Evolutionary conservation across 2,329 filamentous ascomycete species (phyloP).

Genomic region (Aspergillus udagawae): DNA sequence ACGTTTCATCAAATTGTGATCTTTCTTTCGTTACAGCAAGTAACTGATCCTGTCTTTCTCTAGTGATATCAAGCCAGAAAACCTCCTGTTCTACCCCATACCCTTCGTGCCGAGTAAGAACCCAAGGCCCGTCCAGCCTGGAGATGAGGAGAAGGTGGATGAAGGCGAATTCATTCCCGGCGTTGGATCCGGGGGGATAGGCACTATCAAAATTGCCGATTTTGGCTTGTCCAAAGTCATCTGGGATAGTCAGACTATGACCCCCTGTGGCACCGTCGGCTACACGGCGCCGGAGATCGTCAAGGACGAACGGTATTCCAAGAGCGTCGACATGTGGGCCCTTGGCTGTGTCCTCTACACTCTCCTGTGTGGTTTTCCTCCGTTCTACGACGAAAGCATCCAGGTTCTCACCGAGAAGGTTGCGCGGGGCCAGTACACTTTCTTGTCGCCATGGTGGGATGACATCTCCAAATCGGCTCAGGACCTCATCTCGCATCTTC

Average conservation of each 20-base stretch:
- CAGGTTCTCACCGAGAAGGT: constrained; percentile 97
- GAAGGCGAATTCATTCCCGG: constrained; percentile 89
- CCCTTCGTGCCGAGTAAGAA: constrained; percentile 75
- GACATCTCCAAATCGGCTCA: constrained; percentile 94
- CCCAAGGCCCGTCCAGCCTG: constrained; percentile 75
- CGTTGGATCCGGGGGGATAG: constrained; percentile 82
- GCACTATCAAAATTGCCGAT: constrained; percentile 93
- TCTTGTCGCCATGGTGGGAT: constrained; percentile 98
- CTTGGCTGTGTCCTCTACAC: constrained; percentile 96
- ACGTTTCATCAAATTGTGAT: constrained; percentile 34
- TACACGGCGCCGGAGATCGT: constrained; percentile 98
- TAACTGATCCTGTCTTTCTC: background rate
- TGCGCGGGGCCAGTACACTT: constrained; percentile 92
- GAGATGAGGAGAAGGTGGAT: constrained; percentile 95
- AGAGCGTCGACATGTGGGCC: constrained; percentile 99
- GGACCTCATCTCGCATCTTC: constrained; percentile 85
- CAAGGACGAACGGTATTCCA: constrained; percentile 97
- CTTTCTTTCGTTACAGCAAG: background rate
- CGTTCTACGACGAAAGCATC: constrained; percentile 98
- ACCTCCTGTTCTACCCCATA: constrained; percentile 86
- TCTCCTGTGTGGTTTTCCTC: constrained; percentile 92
- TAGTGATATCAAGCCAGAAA: constrained; percentile 83
- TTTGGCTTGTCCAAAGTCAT: constrained; percentile 97
- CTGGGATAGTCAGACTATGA: constrained; percentile 98
- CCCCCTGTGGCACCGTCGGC: constrained; percentile 95